Evolutionary conservation across 2,329 filamentous ascomycete species (phyloP), one percentile per base, ranked within the genome.

Genomic region (Colletotrichum viniferum): DNA sequence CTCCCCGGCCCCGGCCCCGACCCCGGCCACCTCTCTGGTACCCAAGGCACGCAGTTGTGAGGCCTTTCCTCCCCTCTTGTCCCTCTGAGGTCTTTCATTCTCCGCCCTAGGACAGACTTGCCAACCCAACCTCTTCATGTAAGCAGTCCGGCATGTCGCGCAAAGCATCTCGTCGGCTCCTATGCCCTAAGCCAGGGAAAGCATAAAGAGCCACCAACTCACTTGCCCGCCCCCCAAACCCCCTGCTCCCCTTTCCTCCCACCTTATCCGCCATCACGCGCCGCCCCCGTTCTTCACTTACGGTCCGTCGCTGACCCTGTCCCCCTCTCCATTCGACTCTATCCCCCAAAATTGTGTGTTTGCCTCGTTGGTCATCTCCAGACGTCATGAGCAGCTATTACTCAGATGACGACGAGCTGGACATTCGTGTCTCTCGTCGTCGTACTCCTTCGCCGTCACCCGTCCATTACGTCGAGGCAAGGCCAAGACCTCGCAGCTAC

Each of bases 371-470:
- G 28, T 32, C 58, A n/a, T 34, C 12, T 32, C n/a, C 28, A 48
- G 28, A 14, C 38, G 24, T 21, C 28, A 62, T 63, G 81, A 83
- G 79, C 73, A 84, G 80, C 77, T 87, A 87, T 79, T 89, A 87
- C 78, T 85, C 87, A 71, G 87, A 89, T 77, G 89, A 91, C 38
- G 90, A 91, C 34, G 90, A 92, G 62, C 79, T 90, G 66, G 87
- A 92, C 78, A 85, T 91, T 78, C 88, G 83, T 60, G 81, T 90
- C 76, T 76, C 77, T 18, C 84, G 80, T 73, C 86, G 85, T 30
- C 85, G 84, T 48, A 83, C 81, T 5, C 84, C 82, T n/a, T 85
- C 86, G 30, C 83, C 85, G 5, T 82, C 80, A 14, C 82, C 86
- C 61, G 83, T 87, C 12, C 85, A 88, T 73, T 90, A 89, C 78